phyloP scores from a whole-genome alignment of 768 basidiomycete species.

The Asterophora lycoperdoides region DNA sequence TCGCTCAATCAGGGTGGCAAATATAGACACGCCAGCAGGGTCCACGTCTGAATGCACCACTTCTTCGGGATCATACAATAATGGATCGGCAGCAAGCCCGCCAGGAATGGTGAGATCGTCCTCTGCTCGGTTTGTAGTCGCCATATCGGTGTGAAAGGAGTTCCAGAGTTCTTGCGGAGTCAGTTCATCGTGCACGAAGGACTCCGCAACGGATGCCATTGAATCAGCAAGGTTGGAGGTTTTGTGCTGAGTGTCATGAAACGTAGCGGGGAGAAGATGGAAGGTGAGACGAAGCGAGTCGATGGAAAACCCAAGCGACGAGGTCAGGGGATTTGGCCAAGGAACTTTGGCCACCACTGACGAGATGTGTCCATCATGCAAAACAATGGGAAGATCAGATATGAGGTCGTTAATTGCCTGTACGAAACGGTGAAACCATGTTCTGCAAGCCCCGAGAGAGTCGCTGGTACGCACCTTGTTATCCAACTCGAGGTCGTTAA shows the following conservation, averaged over 20 bases:
- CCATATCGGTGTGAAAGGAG: constrained; percentile 53
- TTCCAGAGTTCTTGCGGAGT: constrained; percentile 66
- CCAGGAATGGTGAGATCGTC: constrained; percentile 56
- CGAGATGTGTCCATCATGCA: constrained; percentile 70
- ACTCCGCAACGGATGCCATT: constrained; percentile 64
- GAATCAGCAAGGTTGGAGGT: constrained; percentile 62
- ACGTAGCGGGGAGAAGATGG: constrained; percentile 34
- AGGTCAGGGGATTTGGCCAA: constrained; percentile 79
- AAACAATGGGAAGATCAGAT: constrained; percentile 56
- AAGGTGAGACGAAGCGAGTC: constrained; percentile 68
- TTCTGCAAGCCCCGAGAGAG: constrained; percentile 4
- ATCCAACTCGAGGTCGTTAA: constrained; percentile 80
- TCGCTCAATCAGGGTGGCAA: constrained; percentile 75
- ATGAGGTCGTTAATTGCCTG: constrained; percentile 81
- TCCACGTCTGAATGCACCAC: constrained; percentile 44
- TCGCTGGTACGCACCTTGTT: constrained; percentile 48
- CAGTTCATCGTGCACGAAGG: constrained; percentile 83
- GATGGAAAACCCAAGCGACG: constrained; percentile 65
- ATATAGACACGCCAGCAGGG: constrained; percentile 73
- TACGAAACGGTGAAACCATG: constrained; percentile 14
- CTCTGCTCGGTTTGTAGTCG: constrained; percentile 21
- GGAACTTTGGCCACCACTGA: constrained; percentile 77
- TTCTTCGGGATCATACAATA: constrained; percentile 38
- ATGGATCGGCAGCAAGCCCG: constrained; percentile 53
- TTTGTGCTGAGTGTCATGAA: constrained; percentile 18